Evolutionary conservation across 2,329 filamentous ascomycete genomes (phyloP), one percentile per base, ranked within the genome.

Genomic region (Exophiala lecanii-corni): DNA sequence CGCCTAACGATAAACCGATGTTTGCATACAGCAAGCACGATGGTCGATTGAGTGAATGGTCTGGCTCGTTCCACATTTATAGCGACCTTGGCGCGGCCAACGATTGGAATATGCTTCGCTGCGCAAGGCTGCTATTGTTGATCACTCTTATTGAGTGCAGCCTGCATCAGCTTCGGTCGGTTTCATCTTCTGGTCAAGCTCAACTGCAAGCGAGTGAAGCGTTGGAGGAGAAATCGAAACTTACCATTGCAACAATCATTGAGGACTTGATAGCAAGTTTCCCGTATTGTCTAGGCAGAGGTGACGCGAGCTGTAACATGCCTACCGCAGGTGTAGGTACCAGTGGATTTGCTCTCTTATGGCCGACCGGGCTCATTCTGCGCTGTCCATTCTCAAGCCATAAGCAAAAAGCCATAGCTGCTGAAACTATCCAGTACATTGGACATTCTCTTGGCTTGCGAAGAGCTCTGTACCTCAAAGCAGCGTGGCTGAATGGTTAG

Each of bases 41-140:
- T 13, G 9, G 9, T 16, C 9, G 10, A 17, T 20, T 36, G 34
- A 20, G 9, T 4, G 25, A 18, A 9, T 39, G 37, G 37, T 6
- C 37, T 9, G 21, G 37, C 5, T 13, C 16, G 9, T 39, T 39
- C 37, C 13, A 39, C 37, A 18, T 39, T 10, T 39, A 39, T 15
- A 10, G 5, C 20, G 18, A 26, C 13, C 37, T 39, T 4, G 21
- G 3, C 7, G 25, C 18, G 9, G 37, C 37, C 9, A 30, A 30
- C 37, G 23, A 30, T 12, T 39, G 37, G 37, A 39, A 39, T 21
- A 30, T 39, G 37, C 9, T 26, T 6, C 21, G 37, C 20, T 39
- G 23, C n/a, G 37, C 37, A 6, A 7, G 37, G 9, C 23, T 39
- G 18, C 6, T 31, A 10, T 15, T 39, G n/a, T 15, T 31, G 15